Evolutionary conservation across 2,329 filamentous ascomycete genomes (phyloP).

Genomic region (Fusarium illudens): DNA sequence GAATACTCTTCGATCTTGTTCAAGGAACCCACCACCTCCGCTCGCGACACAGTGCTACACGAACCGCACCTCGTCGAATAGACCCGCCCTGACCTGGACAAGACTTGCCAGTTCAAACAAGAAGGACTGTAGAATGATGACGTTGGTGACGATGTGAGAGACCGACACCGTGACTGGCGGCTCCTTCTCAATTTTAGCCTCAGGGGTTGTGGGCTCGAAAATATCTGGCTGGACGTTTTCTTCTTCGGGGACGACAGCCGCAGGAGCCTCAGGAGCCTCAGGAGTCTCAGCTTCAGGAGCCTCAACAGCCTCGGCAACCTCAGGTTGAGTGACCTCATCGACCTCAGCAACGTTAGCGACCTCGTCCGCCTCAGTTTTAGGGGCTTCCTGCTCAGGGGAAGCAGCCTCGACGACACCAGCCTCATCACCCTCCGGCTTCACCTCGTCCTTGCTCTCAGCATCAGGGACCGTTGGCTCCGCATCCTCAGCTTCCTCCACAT

Average conservation of each 20-base stretch:
- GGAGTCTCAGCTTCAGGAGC: background rate
- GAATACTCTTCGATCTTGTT: slow-evolving; percentile 18
- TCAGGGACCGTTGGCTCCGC: background rate
- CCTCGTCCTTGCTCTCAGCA: slow-evolving; percentile 1
- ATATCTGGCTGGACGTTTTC: slow-evolving; percentile 23
- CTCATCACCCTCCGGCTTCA: slow-evolving; percentile 13
- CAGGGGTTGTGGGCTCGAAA: slow-evolving; percentile 28
- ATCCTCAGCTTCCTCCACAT: slow-evolving; percentile 11
- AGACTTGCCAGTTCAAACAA: slow-evolving; percentile 78
- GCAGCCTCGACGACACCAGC: background rate
- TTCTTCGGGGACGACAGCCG: background rate
- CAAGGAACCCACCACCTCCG: slow-evolving; percentile 3
- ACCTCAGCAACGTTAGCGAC: background rate
- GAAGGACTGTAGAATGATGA: slow-evolving; percentile 82
- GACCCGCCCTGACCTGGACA: slow-evolving; percentile 75
- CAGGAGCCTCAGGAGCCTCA: background rate
- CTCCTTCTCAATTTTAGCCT: slow-evolving; percentile 30
- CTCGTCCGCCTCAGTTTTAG: slow-evolving; percentile 1
- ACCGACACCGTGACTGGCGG: slow-evolving; percentile 65
- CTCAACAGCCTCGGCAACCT: background rate
- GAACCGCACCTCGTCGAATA: slow-evolving; percentile 81
- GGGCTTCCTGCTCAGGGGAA: background rate
- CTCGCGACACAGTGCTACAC: slow-evolving; percentile 37
- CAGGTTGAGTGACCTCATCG: background rate
- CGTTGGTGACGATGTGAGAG: slow-evolving; percentile 81